A percentile compares a stretch with the other conserved stretches of the same genome.
Evolutionary conservation across 805 yeast genomes (phyloP).

Genomic region (Priceomyces haplophilus): DNA sequence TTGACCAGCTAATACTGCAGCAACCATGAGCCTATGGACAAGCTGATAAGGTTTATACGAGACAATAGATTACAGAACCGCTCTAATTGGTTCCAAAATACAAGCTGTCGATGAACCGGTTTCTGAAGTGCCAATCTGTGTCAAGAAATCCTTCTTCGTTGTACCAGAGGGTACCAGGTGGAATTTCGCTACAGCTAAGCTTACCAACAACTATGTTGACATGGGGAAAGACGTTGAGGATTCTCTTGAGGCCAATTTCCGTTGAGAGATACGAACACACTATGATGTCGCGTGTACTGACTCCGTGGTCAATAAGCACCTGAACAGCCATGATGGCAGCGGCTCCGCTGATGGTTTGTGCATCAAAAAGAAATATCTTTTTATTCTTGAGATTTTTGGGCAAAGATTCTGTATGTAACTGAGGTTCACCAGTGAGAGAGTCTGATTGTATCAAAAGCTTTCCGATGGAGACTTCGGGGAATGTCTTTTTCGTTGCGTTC

Average conservation of each 20-base stretch:
- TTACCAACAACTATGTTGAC: constrained; percentile 70
- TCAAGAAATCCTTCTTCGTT: constrained; percentile 44
- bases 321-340: constrained; percentile 93
- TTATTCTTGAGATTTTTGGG: constrained; percentile 41
- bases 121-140: constrained; percentile 57
- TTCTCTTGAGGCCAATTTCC: constrained; percentile 70
- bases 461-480: constrained; percentile 79
- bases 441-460: constrained; percentile 86
- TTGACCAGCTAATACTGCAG: too few relatives aligned
- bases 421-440: constrained; percentile 89
- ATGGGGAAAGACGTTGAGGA: constrained; percentile 68
- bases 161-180: constrained; percentile 11
- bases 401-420: constrained; percentile 74
- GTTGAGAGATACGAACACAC: constrained; percentile 74
- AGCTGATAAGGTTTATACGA: too few relatives aligned
- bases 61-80: too few relatives aligned
- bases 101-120: constrained; percentile 67
- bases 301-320: constrained; percentile 78
- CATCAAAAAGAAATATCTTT: constrained; percentile 71
- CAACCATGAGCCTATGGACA: too few relatives aligned
- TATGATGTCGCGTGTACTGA: constrained; percentile 56
- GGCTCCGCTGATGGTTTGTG: constrained; percentile 89
- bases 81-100: constrained; percentile 66
- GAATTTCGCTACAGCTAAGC: constrained; percentile 42
- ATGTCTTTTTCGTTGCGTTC: constrained; percentile 68